Evolutionary conservation across 169 alveolate species (phyloP).

Genomic region (Babesia bigemina): DNA sequence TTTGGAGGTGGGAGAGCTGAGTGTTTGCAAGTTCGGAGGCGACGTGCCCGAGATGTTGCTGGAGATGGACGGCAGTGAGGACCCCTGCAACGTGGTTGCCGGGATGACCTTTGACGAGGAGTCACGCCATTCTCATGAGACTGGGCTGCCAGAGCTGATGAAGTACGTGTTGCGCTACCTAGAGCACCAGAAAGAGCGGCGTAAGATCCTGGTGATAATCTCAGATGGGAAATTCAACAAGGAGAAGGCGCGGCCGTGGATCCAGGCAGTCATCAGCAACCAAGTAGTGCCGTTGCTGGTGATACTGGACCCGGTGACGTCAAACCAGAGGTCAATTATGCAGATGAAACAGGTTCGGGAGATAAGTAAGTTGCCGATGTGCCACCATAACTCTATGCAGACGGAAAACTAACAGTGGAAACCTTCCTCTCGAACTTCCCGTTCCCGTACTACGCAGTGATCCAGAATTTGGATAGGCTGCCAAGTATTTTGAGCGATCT

Average conservation of each 20-base stretch:
- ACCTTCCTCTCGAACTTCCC: slow-evolving; percentile 95
- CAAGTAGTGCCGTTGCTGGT: slow-evolving; percentile 87
- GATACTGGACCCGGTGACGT: slow-evolving; percentile 84
- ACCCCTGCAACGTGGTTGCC: slow-evolving; percentile 58
- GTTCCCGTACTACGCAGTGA: slow-evolving; percentile 92
- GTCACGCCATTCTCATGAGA: slow-evolving; percentile 73
- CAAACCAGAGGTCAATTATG: slow-evolving; percentile 50
- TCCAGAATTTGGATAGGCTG: slow-evolving; percentile 83
- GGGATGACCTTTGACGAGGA: slow-evolving; percentile 81
- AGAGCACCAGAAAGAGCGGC: slow-evolving; percentile 19
- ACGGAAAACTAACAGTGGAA: slow-evolving; percentile 86
- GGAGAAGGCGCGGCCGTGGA: slow-evolving; percentile 86
- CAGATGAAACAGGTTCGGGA: slow-evolving; percentile 70
- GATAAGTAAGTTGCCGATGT: slow-evolving; percentile 76
- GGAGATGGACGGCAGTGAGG: slow-evolving; percentile 40
- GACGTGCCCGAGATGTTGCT: slow-evolving; percentile 64
- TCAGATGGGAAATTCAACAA: slow-evolving; percentile 98
- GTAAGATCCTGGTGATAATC: slow-evolving; percentile 79
- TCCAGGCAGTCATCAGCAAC: slow-evolving; percentile 84
- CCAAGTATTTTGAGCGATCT: slow-evolving; percentile 84
- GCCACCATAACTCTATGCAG: slow-evolving; percentile 79
- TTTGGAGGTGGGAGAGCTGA: slow-evolving; percentile 79
- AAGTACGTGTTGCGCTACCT: slow-evolving; percentile 33
- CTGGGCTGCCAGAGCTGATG: slow-evolving; percentile 68
- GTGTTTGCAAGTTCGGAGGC: slow-evolving; percentile 77